phyloP scores from a whole-genome alignment of 2,329 filamentous ascomycete species.

The Ophiocordyceps camponoti-rufipedis region DNA sequence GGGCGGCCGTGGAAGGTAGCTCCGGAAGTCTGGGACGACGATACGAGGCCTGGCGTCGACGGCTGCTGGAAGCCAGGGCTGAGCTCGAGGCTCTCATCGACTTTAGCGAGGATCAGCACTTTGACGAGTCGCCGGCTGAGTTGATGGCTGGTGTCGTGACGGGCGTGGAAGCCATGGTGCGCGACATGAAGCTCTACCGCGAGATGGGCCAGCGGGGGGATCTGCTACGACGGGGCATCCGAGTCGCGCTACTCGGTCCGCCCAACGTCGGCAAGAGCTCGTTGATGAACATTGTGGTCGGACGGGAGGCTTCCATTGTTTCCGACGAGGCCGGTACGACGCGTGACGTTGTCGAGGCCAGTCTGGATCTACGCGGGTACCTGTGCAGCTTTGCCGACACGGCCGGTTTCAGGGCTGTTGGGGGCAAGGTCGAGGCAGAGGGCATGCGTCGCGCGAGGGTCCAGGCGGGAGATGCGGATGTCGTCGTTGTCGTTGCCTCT shows the following conservation, averaged over 20 bases:
- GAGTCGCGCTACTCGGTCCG: conserved; percentile 70
- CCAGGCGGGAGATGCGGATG: conserved; percentile 54
- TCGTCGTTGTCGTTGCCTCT: conserved; percentile 67
- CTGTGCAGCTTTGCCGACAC: conserved; percentile 92
- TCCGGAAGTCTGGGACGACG: conserved; percentile 50
- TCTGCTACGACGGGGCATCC: conserved; percentile 68
- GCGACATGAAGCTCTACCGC: conserved; percentile 50
- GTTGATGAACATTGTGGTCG: conserved; percentile 75
- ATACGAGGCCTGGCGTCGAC: conserved; percentile 69
- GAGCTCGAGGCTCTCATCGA: conserved; percentile 93
- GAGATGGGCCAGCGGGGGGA: conserved; percentile 67
- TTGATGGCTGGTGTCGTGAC: conserved; percentile 50
- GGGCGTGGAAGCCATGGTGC: conserved; percentile 43
- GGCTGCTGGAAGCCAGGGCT: conserved; percentile 63
- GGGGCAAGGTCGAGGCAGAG: conserved; percentile 52
- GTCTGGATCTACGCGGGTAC: conserved; percentile 75
- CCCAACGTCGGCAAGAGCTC: conserved; percentile 95
- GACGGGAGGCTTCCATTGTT: conserved; percentile 87
- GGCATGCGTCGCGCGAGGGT: conserved; percentile 76
- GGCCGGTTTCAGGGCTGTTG: conserved; percentile 53
- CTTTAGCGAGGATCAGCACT: conserved; percentile 93
- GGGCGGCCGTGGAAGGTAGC: conserved; percentile 63
- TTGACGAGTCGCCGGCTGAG: conserved; percentile 66
- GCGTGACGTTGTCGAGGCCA: conserved; percentile 80
- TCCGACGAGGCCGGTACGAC: conserved; percentile 87